Evolutionary conservation across 768 basidiomycete species (phyloP), one percentile per base, ranked within the genome.

Genomic region (Leccinum ochraceum): DNA sequence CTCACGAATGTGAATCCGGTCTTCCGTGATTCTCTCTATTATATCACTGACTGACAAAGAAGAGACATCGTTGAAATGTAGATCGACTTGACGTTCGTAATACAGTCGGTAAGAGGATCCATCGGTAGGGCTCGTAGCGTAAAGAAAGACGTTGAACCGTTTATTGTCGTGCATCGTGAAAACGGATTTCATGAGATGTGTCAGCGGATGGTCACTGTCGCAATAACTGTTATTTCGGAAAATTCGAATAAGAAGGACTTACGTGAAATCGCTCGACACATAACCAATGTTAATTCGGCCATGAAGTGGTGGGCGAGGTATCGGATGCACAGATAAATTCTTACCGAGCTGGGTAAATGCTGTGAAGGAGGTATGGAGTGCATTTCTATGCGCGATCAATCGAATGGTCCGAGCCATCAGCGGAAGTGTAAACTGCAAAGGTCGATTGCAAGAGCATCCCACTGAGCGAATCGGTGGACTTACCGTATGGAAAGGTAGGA

Each of bases 121-220:
- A 61, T 83, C 82, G 39, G 78, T 75, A n/a, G 78, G 68, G 56
- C 77, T 80, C 16, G 80, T 81, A 10, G 83, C 82, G 62, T 83
- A 83, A 36, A 80, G 74, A 59, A 71, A 80, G 6, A 82, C 66
- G 24, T 74, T 75, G 67, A 82, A 81, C 2, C 64, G 69, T n/a
- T 64, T 54, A 22, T 58, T 66, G 65, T 81, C 71, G 63, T 83
- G 81, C 61, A 80, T 69, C 16, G 72, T 66, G 62, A 83, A 83
- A 46, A 80, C 80, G 16, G 77, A 79, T 63, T 80, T 80, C 80
- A 82, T 83, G 54, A 83, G 75, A 62, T 83, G 82, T 24, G 81
- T 75, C 52, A 83, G 69, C 13, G 82, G 82, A 57, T 83, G 82
- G 60, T 83, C 79, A 64, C 81, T 82, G 57, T 44, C 11, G 32